phyloP scores from a whole-genome alignment of 164 flowering plant species.

The Chloranthus sessilifolius region DNA sequence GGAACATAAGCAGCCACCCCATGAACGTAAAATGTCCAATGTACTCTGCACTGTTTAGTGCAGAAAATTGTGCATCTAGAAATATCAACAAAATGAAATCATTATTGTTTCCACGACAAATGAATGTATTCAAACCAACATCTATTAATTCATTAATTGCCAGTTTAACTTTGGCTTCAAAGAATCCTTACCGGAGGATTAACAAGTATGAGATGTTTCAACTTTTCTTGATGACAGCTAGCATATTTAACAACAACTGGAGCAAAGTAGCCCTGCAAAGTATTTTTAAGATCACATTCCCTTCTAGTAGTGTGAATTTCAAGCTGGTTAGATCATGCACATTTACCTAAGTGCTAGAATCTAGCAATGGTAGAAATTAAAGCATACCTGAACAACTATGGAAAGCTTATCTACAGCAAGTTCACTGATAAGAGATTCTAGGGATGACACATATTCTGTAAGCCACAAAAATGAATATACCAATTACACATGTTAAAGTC shows the following conservation, averaged over 20 bases:
- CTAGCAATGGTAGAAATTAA: not conserved
- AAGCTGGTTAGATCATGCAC: not conserved
- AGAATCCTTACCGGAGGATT: slow-evolving; percentile 81
- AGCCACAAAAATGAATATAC: slow-evolving; percentile 4
- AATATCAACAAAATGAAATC: too few relatives aligned
- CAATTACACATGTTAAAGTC: not conserved
- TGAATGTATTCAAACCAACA: too few relatives aligned
- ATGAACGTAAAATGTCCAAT: too few relatives aligned
- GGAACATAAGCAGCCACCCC: too few relatives aligned
- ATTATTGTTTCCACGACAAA: too few relatives aligned
- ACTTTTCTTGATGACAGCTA: slow-evolving; percentile 61
- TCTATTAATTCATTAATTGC: not conserved
- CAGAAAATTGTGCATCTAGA: too few relatives aligned
- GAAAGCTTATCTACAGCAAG: slow-evolving; percentile 48
- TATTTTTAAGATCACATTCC: not conserved
- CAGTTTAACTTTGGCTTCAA: not conserved
- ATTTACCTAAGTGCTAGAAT: not conserved
- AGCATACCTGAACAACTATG: slow-evolving; percentile 82
- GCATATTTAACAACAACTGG: slow-evolving; percentile 89
- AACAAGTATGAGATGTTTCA: slow-evolving; percentile 64
- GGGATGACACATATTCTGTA: slow-evolving; percentile 73
- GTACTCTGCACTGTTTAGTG: too few relatives aligned
- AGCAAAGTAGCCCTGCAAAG: slow-evolving; percentile 79
- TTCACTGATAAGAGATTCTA: slow-evolving; percentile 62
- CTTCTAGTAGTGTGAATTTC: not conserved